Conservation (phyloP, 768 basidiomycete genomes). For the Porphyrellus cyaneotinctus region DNA sequence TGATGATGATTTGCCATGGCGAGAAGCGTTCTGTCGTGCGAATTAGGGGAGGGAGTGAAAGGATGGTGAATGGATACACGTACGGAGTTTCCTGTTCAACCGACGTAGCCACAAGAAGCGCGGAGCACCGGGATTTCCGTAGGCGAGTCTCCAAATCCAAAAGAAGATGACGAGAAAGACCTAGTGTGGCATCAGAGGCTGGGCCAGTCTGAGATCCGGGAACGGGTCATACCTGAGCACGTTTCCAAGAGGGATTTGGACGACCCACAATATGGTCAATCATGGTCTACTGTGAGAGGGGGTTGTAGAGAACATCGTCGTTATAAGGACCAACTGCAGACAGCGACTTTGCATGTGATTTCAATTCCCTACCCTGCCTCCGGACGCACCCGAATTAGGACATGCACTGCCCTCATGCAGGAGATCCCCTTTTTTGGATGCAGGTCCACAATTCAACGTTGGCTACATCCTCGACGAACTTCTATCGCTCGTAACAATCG, state of each 20-base stretch:
- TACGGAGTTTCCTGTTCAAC: slow-evolving; percentile 59
- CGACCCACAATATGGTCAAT: slow-evolving; percentile 90
- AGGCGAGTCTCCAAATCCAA: slow-evolving; percentile 79
- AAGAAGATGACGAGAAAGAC: slow-evolving; percentile 89
- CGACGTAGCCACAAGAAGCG: slow-evolving; percentile 59
- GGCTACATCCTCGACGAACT: too few species aligned
- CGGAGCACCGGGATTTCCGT: slow-evolving; percentile 62
- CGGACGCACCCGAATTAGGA: neutral
- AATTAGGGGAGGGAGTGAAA: neutral
- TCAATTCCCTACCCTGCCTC: neutral
- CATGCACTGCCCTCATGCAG: neutral
- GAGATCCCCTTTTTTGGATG: neutral
- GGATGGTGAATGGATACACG: slow-evolving; percentile 19
- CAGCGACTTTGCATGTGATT: slow-evolving; percentile 32
- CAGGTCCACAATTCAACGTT: too few species aligned
- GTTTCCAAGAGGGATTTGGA: slow-evolving; percentile 87
- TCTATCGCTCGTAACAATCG: too few species aligned
- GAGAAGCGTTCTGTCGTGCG: slow-evolving; percentile 64
- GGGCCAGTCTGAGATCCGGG: neutral
- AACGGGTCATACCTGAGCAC: slow-evolving; percentile 57
- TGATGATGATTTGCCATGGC: slow-evolving; percentile 93
- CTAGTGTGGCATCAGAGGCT: slow-evolving; percentile 37
- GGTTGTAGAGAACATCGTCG: neutral
- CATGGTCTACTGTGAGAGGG: slow-evolving; percentile 45
- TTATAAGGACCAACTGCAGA: slow-evolving; percentile 6